These are phyloP conservation scores for Phaeodactylum tricornutum DNA, from an alignment of 108 stramenopile genomes.

Conservation along the genomic window DNA sequence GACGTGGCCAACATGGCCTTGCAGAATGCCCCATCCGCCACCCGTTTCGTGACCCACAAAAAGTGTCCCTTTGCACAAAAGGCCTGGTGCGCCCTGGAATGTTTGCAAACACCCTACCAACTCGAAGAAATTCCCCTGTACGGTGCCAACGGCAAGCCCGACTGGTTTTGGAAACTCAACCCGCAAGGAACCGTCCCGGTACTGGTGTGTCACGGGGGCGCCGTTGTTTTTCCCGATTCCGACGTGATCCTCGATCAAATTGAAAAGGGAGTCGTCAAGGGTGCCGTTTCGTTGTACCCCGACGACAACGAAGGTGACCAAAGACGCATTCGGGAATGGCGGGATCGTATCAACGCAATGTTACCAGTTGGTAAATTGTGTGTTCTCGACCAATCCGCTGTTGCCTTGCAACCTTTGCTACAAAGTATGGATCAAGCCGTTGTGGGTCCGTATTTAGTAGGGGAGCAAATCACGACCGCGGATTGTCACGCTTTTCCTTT, in stretches of 20 bases:
- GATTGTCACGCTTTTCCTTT: constrained; percentile 83
- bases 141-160: constrained; percentile 69
- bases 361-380: constrained; percentile 67
- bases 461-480: constrained; percentile 55
- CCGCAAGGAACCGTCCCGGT: constrained; percentile 66
- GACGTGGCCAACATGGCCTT: neutral
- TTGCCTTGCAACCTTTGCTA: constrained; percentile 39
- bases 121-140: constrained; percentile 60
- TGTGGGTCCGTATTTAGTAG: constrained; percentile 39
- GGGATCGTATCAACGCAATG: constrained; percentile 30
- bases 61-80: constrained; percentile 66
- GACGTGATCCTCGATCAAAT: constrained; percentile 59
- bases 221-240: constrained; percentile 48
- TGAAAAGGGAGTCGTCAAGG: constrained; percentile 15
- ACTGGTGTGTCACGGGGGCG: constrained; percentile 25
- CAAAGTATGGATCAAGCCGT: constrained; percentile 38
- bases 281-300: neutral
- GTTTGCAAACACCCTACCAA: constrained; percentile 28
- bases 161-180: constrained; percentile 78
- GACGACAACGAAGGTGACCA: constrained; percentile 4
- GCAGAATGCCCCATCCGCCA: neutral
- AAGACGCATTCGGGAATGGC: constrained; percentile 30
- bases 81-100: constrained; percentile 74
- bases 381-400: constrained; percentile 31
- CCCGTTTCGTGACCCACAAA: constrained; percentile 66